Conservation (phyloP, 257 asterid species). For the Pogostemon cablin region DNA sequence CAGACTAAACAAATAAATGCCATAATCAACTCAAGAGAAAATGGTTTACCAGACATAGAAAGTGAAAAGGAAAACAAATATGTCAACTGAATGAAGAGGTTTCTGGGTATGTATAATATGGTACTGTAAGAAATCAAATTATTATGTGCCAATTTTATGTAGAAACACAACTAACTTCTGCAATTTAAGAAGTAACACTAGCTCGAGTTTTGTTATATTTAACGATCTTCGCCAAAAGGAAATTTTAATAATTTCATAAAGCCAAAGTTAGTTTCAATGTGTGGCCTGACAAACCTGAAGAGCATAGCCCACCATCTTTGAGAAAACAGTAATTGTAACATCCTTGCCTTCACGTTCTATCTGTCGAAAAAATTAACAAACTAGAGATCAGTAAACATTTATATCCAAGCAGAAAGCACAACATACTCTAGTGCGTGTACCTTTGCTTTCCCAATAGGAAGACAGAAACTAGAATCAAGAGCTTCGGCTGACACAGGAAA, state of each 20-base stretch:
- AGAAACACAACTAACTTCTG: neutral
- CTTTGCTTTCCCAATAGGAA: conserved; percentile 90
- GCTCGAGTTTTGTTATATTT: neutral
- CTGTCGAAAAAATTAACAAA: conserved; percentile 39
- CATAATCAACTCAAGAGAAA: too few species aligned
- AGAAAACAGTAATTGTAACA: conserved; percentile 75
- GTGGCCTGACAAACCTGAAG: conserved; percentile 56
- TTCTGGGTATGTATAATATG: neutral
- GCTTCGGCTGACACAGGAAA: conserved; percentile 70
- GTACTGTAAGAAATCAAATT: neutral
- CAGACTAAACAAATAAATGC: neutral
- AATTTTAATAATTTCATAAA: neutral
- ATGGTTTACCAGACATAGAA: too few species aligned
- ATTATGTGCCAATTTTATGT: conserved; percentile 11
- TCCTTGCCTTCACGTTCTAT: conserved; percentile 74
- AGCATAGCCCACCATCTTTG: conserved; percentile 83
- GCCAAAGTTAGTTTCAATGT: conserved; percentile 16
- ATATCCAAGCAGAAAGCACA: conserved; percentile 19
- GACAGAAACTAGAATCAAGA: conserved; percentile 74
- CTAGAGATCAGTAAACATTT: conserved; percentile 24
- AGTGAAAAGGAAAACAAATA: too few species aligned
- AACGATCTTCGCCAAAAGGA: neutral
- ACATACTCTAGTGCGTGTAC: conserved; percentile 33
- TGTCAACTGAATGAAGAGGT: too few species aligned
- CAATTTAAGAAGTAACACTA: neutral